A percentile compares a stretch with the other conserved stretches of the same genome.
Conservation (phyloP, 768 basidiomycete genomes). For the Lactarius indigo region DNA sequence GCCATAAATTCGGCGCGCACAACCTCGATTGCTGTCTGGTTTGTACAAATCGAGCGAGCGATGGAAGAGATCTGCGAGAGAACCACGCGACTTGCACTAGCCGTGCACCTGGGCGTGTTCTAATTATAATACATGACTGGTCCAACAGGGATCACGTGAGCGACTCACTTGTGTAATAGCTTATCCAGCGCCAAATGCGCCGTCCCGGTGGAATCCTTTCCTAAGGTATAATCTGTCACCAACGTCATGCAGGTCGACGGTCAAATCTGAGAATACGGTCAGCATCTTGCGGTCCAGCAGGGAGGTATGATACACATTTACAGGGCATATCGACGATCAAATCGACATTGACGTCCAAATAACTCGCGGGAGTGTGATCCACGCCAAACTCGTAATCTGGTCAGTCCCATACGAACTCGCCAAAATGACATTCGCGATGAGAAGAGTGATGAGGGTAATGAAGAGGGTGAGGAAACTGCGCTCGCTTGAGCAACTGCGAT, state of each 20-base stretch:
- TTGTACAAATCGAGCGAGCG: slow-evolving; percentile 47
- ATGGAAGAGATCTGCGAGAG: slow-evolving; percentile 58
- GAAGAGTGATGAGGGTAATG: slow-evolving; percentile 58
- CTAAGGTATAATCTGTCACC: slow-evolving; percentile 89
- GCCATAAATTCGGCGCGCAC: slow-evolving; percentile 85
- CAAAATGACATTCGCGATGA: slow-evolving; percentile 85
- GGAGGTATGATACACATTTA: slow-evolving; percentile 55
- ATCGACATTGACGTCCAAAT: slow-evolving; percentile 87
- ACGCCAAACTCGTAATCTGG: slow-evolving; percentile 87
- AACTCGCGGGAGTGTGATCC: slow-evolving; percentile 57
- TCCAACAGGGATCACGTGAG: too few relatives aligned
- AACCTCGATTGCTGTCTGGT: slow-evolving; percentile 70
- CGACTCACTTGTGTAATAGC: slow-evolving; percentile 55
- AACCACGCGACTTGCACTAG: slow-evolving; percentile 72
- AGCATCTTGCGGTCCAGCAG: background rate
- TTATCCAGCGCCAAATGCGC: slow-evolving; percentile 84
- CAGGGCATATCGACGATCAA: slow-evolving; percentile 92
- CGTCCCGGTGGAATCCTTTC: slow-evolving; percentile 77
- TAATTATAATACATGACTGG: slow-evolving; percentile 32
- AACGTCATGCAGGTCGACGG: slow-evolving; percentile 89
- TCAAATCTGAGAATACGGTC: slow-evolving; percentile 52
- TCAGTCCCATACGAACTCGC: slow-evolving; percentile 93
- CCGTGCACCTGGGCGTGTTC: slow-evolving; percentile 59
- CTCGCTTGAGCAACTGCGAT: slow-evolving; percentile 31
- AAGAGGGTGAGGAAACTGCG: slow-evolving; percentile 48